phyloP scores from a whole-genome alignment of 2,329 filamentous ascomycete species.

The Rasamsonia emersonii region DNA sequence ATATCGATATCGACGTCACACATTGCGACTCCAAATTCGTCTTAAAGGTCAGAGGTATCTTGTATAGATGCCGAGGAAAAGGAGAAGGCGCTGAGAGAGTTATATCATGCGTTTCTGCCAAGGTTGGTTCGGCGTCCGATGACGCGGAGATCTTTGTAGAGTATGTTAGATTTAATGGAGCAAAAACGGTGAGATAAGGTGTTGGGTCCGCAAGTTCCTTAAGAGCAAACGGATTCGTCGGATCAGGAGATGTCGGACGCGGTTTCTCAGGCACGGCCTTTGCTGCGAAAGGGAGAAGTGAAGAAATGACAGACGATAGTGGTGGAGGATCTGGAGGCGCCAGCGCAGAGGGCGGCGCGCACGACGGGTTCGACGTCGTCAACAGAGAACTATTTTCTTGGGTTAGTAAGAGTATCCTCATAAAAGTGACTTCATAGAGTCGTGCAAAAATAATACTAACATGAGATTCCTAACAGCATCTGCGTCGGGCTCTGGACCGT shows the following conservation, averaged over 20 bases:
- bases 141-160: slow-evolving; percentile 18
- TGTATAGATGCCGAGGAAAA: slow-evolving; percentile 26
- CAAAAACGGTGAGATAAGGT: slow-evolving; percentile 64
- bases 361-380: slow-evolving; percentile 18
- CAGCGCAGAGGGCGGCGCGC: slow-evolving; percentile 14
- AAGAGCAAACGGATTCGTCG: slow-evolving; percentile 59
- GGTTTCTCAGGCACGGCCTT: slow-evolving; percentile 15
- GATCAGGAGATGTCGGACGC: slow-evolving; percentile 29
- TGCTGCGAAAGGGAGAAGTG: slow-evolving; percentile 32
- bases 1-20: slow-evolving; percentile 23
- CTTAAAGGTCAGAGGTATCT: slow-evolving; percentile 25
- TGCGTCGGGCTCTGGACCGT: slow-evolving; percentile 23
- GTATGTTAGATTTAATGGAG: slow-evolving; percentile 50
- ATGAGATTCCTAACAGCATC: slow-evolving; percentile 25
- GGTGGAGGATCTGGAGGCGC: slow-evolving; percentile 15
- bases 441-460: slow-evolving; percentile 22
- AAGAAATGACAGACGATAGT: slow-evolving; percentile 29
- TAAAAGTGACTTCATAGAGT: background rate
- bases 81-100: slow-evolving; percentile 27
- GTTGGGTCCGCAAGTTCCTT: slow-evolving; percentile 47
- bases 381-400: slow-evolving; percentile 22
- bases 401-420: slow-evolving; percentile 12
- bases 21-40: slow-evolving; percentile 27
- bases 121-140: slow-evolving; percentile 8
- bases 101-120: slow-evolving; percentile 28